Evolutionary conservation across 2,329 filamentous ascomycete genomes (phyloP), one percentile per base, ranked within the genome.

Genomic region (Penicillium sp.): DNA sequence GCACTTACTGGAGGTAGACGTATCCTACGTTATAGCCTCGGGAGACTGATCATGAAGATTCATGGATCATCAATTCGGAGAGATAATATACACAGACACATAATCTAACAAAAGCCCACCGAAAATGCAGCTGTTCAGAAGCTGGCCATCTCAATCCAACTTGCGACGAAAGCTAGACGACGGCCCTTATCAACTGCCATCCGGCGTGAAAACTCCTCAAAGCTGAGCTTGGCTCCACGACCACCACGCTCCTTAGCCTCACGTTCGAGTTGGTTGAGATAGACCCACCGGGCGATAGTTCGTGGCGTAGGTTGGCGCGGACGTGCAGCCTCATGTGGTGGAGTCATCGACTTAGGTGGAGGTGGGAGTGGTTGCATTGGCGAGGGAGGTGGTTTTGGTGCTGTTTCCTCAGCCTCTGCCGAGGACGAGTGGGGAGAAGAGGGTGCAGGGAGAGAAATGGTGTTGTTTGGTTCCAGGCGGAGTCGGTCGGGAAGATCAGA

Each of bases 81-180:
- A 51, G 30, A 51, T 62, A 62, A 62, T 62, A 30, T 58, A 62
- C 56, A 62, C 30, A 53, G 40, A 47, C 47, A 37, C 38, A 38
- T 5, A 10, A 51, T 22, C 22, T 26, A 30, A 28, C 7, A 22
- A 37, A n/a, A 17, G 30, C 13, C 45, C 45, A 7, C 15, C 17
- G 15, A n/a, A 9, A 53, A 17, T 8, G 13, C 10, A 37, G 22
- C 50, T n/a, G 2, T n/a, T 61, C 66, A 87, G 73, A 88, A 86
- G 74, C 83, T 82, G 70, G 86, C 86, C 83, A 87, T 83, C 66
- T 97, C 93, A 76, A 97, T 91, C 94, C 94, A 98, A 70, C 88
- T 91, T 62, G 91, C 91, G 51, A 97, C 83, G 76, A 97, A 94
- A 68, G 91, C 91, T 64, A 93, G 83, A 57, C 89, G 80, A 72